phyloP scores from a whole-genome alignment of 805 yeast species.

The Saccharomycopsis sp. region DNA sequence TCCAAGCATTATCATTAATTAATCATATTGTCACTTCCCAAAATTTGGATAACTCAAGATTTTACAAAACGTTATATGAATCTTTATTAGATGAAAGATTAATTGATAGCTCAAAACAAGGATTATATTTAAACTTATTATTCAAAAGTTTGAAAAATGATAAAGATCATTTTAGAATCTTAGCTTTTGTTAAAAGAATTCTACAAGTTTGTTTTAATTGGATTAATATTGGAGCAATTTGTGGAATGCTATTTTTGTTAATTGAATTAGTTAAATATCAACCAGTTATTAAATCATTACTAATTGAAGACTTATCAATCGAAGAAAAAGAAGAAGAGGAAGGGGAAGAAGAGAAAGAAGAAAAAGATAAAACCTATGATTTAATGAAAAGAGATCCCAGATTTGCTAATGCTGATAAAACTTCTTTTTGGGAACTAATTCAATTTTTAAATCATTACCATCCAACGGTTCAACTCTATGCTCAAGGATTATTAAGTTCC shows the following conservation, averaged over 20 bases:
- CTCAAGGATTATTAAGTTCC: slow-evolving; percentile 49
- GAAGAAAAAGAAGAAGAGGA: slow-evolving; percentile 36
- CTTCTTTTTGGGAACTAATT: slow-evolving; percentile 80
- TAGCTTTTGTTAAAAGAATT: slow-evolving; percentile 86
- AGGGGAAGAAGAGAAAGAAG: slow-evolving; percentile 15
- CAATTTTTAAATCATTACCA: slow-evolving; percentile 77
- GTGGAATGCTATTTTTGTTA: slow-evolving; percentile 73
- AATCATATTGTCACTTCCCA: slow-evolving; percentile 67
- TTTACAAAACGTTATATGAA: slow-evolving; percentile 81
- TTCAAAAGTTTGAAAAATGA: slow-evolving; percentile 78
- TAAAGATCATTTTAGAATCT: slow-evolving; percentile 47
- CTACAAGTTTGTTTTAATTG: slow-evolving; percentile 78
- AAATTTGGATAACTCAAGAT: slow-evolving; percentile 51
- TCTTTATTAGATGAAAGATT: slow-evolving; percentile 78
- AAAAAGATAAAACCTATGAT: slow-evolving; percentile 43
- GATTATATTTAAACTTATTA: slow-evolving; percentile 77
- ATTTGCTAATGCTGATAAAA: slow-evolving; percentile 70
- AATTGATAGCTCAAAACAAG: slow-evolving; percentile 81
- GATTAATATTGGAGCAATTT: slow-evolving; percentile 77
- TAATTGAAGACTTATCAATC: slow-evolving; percentile 43
- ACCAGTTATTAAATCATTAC: slow-evolving; percentile 59
- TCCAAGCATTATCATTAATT: slow-evolving; percentile 82
- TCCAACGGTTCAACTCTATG: slow-evolving; percentile 82
- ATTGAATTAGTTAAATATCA: slow-evolving; percentile 52
- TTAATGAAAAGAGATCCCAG: slow-evolving; percentile 88